phyloP scores from a whole-genome alignment of 768 basidiomycete species.

The Polyporus arcularius region DNA sequence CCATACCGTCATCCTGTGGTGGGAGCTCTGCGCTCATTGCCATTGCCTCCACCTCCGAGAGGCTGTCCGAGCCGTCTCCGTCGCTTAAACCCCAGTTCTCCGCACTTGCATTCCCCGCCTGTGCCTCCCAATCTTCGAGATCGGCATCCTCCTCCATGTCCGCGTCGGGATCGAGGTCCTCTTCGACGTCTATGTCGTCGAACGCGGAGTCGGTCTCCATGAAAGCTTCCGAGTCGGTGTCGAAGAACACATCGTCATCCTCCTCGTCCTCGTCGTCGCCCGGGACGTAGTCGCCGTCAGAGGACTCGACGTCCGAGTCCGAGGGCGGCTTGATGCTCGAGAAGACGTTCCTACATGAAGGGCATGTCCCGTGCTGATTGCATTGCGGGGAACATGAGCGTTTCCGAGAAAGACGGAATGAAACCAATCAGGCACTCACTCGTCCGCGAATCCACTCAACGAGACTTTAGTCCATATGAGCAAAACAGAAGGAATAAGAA shows the following conservation, averaged over 20 bases:
- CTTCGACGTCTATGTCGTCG: conserved; percentile 40
- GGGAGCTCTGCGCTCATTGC: conserved; percentile 14
- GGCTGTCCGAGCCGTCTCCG: conserved; percentile 28
- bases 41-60: conserved; percentile 21
- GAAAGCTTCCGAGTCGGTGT: conserved; percentile 47
- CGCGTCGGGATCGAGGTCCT: conserved; percentile 23
- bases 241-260: conserved; percentile 43
- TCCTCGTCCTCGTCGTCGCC: conserved; percentile 51
- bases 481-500: too few species aligned
- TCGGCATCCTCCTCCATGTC: conserved; percentile 19
- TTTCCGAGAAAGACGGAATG: neutral
- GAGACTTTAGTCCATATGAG: conserved; percentile 40
- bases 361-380: conserved; percentile 67
- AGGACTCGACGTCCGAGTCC: conserved; percentile 64
- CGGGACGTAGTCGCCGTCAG: conserved; percentile 69
- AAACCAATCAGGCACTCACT: conserved; percentile 37
- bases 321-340: conserved; percentile 51
- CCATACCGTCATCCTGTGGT: conserved; percentile 9
- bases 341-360: conserved; percentile 64
- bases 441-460: conserved; percentile 64
- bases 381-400: neutral
- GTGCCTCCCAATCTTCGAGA: conserved; percentile 19
- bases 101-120: conserved; percentile 20
- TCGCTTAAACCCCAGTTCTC: conserved; percentile 46
- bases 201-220: conserved; percentile 38